These are phyloP conservation scores for Aspergillus asperescens DNA, from an alignment of 495 filamentous ascomycete genomes.

Conservation along the genomic window DNA sequence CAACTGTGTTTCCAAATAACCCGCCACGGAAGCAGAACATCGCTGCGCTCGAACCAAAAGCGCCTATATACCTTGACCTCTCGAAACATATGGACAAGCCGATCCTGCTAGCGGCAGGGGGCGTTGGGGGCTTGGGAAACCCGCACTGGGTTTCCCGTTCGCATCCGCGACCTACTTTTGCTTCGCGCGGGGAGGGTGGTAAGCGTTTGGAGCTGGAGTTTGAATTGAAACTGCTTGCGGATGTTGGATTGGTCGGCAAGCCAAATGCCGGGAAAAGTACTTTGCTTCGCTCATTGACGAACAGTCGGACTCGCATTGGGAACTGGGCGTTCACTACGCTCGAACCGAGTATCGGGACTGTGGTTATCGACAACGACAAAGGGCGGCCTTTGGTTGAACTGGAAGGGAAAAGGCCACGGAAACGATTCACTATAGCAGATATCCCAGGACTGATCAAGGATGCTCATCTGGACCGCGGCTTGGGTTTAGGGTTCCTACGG, in stretches of 20 bases:
- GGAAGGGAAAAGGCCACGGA: conserved; percentile 43
- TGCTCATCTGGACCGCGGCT: conserved; percentile 85
- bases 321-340: conserved; percentile 97
- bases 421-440: conserved; percentile 87
- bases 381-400: conserved; percentile 56
- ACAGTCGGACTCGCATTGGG: conserved; percentile 81
- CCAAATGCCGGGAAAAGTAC: conserved; percentile 97
- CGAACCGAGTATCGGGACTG: conserved; percentile 89
- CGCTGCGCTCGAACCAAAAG: conserved; percentile 56
- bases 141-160: conserved; percentile 78
- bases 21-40: conserved; percentile 54
- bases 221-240: conserved; percentile 90
- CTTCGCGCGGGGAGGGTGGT: conserved; percentile 76
- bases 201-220: conserved; percentile 75
- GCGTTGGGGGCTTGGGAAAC: conserved; percentile 85
- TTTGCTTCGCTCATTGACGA: conserved; percentile 76
- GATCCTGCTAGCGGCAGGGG: conserved; percentile 84
- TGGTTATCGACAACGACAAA: conserved; percentile 77
- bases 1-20: conserved; percentile 53
- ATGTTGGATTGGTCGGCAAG: conserved; percentile 88
- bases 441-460: conserved; percentile 89
- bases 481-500: conserved; percentile 86
- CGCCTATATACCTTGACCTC: conserved; percentile 76
- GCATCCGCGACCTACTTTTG: conserved; percentile 71
- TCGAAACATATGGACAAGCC: conserved; percentile 74